phyloP scores from a whole-genome alignment of 768 basidiomycete genomes.

The Chalciporus piperatus region DNA sequence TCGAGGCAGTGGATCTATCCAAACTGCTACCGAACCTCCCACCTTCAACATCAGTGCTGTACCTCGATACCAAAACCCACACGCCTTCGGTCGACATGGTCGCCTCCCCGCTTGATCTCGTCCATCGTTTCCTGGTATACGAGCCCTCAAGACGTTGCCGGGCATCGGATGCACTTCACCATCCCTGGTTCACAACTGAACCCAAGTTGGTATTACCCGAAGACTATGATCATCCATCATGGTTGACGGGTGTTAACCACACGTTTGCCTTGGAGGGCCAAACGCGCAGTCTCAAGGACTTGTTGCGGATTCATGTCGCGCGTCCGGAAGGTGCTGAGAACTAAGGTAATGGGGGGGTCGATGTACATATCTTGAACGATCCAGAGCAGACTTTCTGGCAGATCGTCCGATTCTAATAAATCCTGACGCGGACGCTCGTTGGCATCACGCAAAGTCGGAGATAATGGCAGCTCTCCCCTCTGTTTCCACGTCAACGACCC shows the following conservation, averaged over 20 bases:
- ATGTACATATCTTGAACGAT: too few relatives aligned
- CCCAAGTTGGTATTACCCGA: slow-evolving; percentile 43
- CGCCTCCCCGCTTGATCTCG: slow-evolving; percentile 47
- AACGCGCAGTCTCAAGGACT: slow-evolving; percentile 19
- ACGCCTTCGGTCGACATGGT: slow-evolving; percentile 2
- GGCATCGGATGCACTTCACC: slow-evolving; percentile 49
- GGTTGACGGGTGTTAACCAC: not conserved
- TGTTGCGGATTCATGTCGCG: slow-evolving; percentile 18
- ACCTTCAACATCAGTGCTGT: slow-evolving; percentile 10
- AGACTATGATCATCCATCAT: slow-evolving; percentile 19
- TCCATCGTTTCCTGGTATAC: slow-evolving; percentile 60
- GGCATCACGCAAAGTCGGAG: too few relatives aligned
- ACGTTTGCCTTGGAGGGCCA: slow-evolving; percentile 22
- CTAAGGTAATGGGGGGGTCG: not conserved
- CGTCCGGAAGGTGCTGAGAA: not conserved
- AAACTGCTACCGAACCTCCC: slow-evolving; percentile 62
- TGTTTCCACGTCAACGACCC: too few relatives aligned
- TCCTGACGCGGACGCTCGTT: too few relatives aligned
- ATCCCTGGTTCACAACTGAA: slow-evolving; percentile 53
- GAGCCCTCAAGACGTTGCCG: slow-evolving; percentile 48
- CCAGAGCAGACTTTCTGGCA: too few relatives aligned
- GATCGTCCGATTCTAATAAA: too few relatives aligned
- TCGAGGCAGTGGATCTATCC: slow-evolving; percentile 47
- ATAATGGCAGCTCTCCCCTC: too few relatives aligned
- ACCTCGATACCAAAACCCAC: slow-evolving; percentile 13